Percentiles rank a stretch among this genome's conserved stretches.
These are phyloP conservation scores for Cardiospermum halicacabum DNA, from an alignment of 345 rosid genomes.

Conservation along the genomic window DNA sequence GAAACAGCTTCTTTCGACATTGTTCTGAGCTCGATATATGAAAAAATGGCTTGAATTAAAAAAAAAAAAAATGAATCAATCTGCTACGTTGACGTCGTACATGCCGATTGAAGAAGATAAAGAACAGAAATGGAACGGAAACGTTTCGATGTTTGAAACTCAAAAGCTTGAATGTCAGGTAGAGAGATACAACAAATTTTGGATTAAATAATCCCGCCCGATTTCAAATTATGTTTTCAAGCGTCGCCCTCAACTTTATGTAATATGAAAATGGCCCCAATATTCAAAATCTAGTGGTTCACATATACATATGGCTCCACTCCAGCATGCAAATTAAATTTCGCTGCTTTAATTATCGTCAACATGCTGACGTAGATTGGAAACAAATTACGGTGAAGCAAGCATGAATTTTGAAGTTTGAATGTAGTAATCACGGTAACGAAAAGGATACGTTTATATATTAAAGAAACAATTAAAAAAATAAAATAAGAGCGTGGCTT, in stretches of 20 bases:
- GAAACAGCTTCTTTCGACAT: constrained; percentile 18
- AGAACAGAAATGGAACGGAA: background rate
- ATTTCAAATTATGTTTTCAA: constrained; percentile 4
- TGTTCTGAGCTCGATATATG: background rate
- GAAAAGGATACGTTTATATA: no score
- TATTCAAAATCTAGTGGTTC: background rate
- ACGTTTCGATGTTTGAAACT: constrained; percentile 9
- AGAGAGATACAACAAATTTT: background rate
- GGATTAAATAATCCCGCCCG: constrained; percentile 7
- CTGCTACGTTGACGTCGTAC: background rate
- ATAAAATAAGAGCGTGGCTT: background rate
- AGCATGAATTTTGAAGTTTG: background rate
- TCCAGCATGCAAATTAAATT: background rate
- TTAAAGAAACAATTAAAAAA: background rate
- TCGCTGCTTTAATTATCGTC: background rate
- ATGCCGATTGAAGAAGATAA: background rate
- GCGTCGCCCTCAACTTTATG: background rate
- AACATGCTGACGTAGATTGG: background rate
- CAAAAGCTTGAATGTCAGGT: background rate
- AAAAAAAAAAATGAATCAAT: no score
- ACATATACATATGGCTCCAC: background rate
- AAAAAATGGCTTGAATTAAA: background rate
- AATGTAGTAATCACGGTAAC: background rate
- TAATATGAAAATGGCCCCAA: background rate
- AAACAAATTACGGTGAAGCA: background rate